A percentile compares a stretch with the other conserved stretches of the same genome.
Conservation (phyloP, 345 rosid species). For the Eucalyptus curtisii region DNA sequence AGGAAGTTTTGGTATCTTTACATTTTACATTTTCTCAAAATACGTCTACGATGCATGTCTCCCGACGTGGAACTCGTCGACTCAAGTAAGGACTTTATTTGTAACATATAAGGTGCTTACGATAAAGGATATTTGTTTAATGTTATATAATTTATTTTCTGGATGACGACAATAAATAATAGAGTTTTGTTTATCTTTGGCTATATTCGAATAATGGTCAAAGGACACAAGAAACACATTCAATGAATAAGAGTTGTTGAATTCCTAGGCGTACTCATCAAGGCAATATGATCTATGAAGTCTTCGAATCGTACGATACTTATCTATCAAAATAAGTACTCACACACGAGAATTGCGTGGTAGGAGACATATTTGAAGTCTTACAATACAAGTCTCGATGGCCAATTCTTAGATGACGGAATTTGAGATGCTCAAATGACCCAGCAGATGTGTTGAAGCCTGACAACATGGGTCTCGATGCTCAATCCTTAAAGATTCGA, state of each 20-base stretch:
- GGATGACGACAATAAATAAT: fast-evolving
- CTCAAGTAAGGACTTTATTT: not conserved
- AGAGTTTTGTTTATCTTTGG: not conserved
- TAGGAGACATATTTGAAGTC: not conserved
- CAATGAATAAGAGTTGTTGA: not conserved
- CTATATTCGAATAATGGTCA: not conserved
- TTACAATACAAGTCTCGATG: not conserved
- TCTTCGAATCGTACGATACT: not conserved
- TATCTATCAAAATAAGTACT: not conserved
- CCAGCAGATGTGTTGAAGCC: not conserved
- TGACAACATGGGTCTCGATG: not conserved
- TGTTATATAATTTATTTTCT: too few relatives aligned
- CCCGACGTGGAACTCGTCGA: fast-evolving
- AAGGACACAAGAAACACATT: not conserved
- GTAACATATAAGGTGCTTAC: not conserved
- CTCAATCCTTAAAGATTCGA: not conserved
- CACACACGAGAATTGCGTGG: not conserved
- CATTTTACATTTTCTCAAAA: not conserved
- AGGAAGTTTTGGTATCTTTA: not conserved
- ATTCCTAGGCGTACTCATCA: not conserved
- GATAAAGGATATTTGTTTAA: fast-evolving
- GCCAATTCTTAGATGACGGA: not conserved
- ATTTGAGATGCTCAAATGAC: not conserved
- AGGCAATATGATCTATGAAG: not conserved
- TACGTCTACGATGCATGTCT: not conserved